Conservation (phyloP, 2,329 filamentous ascomycete species). For the Verticillium tricorpus region DNA sequence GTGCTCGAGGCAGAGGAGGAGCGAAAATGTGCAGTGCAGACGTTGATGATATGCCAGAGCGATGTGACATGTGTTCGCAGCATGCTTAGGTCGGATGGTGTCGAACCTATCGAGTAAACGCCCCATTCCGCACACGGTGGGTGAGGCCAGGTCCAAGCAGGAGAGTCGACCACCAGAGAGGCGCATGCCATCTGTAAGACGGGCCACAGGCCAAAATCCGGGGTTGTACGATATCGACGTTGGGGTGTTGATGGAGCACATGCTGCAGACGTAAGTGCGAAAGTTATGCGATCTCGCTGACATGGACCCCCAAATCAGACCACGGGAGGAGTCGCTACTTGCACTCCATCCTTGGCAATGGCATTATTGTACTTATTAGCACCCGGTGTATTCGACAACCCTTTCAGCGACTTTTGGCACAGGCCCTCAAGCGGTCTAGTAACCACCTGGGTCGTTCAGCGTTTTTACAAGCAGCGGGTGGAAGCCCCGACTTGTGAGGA, state of each 20-base stretch:
- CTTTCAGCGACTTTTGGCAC: too few relatives aligned
- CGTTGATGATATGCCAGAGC: not conserved
- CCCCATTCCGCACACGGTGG: not conserved
- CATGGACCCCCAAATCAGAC: not conserved
- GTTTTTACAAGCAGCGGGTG: too few relatives aligned
- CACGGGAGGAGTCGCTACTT: not conserved
- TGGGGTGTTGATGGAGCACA: not conserved
- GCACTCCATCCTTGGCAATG: too few relatives aligned
- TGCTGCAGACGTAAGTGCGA: not conserved
- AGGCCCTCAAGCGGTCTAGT: too few relatives aligned
- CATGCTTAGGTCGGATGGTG: not conserved
- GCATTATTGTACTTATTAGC: too few relatives aligned
- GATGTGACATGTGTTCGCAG: not conserved
- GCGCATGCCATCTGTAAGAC: not conserved
- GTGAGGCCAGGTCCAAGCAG: not conserved
- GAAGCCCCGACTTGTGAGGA: not conserved
- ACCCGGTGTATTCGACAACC: too few relatives aligned
- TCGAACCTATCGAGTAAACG: not conserved
- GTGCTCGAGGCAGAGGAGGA: not conserved
- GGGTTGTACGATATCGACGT: slow-evolving; percentile 2
- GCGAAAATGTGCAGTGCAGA: not conserved
- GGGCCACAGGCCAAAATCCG: slow-evolving; percentile 5
- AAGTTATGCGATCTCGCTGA: not conserved
- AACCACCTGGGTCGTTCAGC: too few relatives aligned
- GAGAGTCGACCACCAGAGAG: not conserved